Base-by-base conservation (phyloP, 441 rosid genomes). In the Macaranga tanarius region DNA sequence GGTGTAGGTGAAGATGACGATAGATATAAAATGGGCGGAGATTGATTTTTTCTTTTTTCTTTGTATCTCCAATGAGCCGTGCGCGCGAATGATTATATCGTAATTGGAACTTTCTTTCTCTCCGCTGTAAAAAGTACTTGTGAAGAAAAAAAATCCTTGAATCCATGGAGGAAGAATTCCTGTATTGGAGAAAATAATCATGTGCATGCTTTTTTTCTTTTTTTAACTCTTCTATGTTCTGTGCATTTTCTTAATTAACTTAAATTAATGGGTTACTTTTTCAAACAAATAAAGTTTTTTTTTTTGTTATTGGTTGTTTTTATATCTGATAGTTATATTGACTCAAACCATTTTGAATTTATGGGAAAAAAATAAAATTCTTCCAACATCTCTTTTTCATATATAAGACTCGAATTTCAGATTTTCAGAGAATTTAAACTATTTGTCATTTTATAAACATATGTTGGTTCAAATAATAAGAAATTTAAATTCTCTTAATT, bases 31-130 rank as follows among this genome's bases (percentile, higher is more conserved):
- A 26, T 20, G 61, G n/a, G 56, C 44, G n/a, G 55, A 48, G 22
- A 20, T 20, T 26, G 6, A 17, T 15, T 31, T 58, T 19, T 26
- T 10, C 44, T 34, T 25, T 19, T 23, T 16, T 48, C 52, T 45
- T 45, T 45, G 15, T 59, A 10, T 10, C 47, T 71, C 68, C 19
- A 62, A 47, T 31, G 45, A 61, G 65, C 44, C 82, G 81, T 82
- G 83, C 70, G 83, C 70, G 84, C 82, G 74, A 78, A 82, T 86
- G 82, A 81, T 80, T 78, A 80, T 81, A 74, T 82, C 69, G 85
- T 83, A 78, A 80, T 81, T 73, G 80, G 51, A 38, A 62, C 10
- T 64, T 13, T 48, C 6, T 69, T 26, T 65, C 65, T 47, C 71
- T 65, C 60, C 51, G 67, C 57, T 81, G 77, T 68, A 78, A 79